Conservation (phyloP, 371 early-diverging fungal genomes). For the Mortierella sp. region DNA sequence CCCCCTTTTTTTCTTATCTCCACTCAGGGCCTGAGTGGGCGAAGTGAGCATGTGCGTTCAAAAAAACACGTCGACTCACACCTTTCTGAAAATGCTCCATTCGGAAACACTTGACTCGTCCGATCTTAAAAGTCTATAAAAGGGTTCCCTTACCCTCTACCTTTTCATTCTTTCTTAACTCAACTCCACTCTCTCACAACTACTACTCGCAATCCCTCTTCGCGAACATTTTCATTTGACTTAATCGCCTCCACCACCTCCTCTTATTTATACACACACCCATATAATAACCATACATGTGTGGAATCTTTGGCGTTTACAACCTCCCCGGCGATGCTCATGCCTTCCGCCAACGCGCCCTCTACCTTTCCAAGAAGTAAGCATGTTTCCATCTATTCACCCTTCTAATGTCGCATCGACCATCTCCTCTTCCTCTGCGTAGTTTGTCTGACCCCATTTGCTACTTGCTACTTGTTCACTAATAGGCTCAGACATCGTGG, state of each 20-base stretch:
- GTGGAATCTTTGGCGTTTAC: slow-evolving; percentile 95
- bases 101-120: slow-evolving; percentile 6
- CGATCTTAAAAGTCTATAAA: not conserved
- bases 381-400: slow-evolving; percentile 13
- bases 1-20: not conserved
- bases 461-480: not conserved
- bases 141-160: slow-evolving; percentile 4
- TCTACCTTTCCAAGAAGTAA: slow-evolving; percentile 91
- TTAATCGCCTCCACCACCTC: not conserved
- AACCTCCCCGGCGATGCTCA: slow-evolving; percentile 85
- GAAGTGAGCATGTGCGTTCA: not conserved
- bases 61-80: not conserved
- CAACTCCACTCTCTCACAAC: not conserved
- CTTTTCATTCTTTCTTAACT: not conserved
- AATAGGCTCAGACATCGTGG: slow-evolving; percentile 91
- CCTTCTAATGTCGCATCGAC: not conserved
- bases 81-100: too few species aligned
- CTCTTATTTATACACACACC: not conserved
- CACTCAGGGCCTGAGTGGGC: not conserved
- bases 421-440: not conserved
- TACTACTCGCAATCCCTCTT: not conserved
- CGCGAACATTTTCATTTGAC: not conserved
- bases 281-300: slow-evolving; percentile 72
- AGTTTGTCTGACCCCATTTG: not conserved
- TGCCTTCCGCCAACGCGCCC: slow-evolving; percentile 85